These are phyloP conservation scores for Melaleuca alternifolia DNA, from an alignment of 345 rosid species.

Conservation along the genomic window DNA sequence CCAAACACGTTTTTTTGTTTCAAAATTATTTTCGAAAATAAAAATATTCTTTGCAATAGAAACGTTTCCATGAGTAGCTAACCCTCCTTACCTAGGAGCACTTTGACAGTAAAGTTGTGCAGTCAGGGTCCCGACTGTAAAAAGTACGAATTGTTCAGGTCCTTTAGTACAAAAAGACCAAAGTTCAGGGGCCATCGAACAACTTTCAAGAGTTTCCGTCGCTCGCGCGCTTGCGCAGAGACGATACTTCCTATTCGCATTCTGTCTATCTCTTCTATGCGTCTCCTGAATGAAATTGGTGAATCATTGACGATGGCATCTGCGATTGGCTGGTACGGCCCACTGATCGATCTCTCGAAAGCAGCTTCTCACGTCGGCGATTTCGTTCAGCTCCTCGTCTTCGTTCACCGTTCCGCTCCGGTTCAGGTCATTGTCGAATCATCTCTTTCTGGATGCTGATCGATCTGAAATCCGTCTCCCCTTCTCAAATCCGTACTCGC, in stretches of 20 bases:
- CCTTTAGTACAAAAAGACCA: neutral
- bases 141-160: neutral
- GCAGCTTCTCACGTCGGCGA: constrained; percentile 33
- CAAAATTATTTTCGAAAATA: no score
- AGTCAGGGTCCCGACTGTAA: neutral
- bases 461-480: neutral
- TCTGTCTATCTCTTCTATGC: neutral
- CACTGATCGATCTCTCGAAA: constrained; percentile 32
- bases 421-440: constrained; percentile 23
- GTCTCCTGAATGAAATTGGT: neutral
- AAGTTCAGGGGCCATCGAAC: neutral
- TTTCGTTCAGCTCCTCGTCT: constrained; percentile 51
- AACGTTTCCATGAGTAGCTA: no score
- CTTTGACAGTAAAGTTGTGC: neutral
- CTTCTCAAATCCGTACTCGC: no score
- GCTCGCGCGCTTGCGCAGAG: neutral
- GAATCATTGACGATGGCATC: constrained; percentile 9
- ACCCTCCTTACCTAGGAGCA: no score
- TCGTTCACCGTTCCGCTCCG: constrained; percentile 40
- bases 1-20: no score
- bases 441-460: neutral
- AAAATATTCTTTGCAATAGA: no score
- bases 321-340: constrained; percentile 43
- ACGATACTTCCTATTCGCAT: neutral
- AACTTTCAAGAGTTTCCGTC: neutral